Evolutionary conservation across 2,329 filamentous ascomycete species (phyloP).

Genomic region (Diaporthe helianthi): DNA sequence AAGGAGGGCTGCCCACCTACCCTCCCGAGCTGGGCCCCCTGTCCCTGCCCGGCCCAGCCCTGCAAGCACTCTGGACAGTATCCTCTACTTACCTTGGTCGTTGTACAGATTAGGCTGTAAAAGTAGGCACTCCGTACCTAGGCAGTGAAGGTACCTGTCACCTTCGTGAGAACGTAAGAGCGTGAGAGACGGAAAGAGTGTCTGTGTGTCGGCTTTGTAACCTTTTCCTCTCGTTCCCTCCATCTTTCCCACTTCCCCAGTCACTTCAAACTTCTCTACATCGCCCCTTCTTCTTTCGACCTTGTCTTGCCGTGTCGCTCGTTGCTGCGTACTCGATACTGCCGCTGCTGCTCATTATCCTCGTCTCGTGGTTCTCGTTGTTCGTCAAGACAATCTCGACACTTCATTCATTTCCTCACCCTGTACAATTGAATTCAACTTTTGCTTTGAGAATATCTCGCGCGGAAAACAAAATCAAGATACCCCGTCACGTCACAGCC

Average conservation of each 20-base stretch:
- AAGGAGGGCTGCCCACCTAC: not conserved
- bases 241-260: not conserved
- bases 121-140: too few relatives aligned
- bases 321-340: slow-evolving; percentile 1
- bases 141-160: not conserved
- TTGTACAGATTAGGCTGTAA: too few relatives aligned
- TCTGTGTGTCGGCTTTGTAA: slow-evolving; percentile 18
- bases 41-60: slow-evolving; percentile 11
- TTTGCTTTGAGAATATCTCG: slow-evolving; percentile 5
- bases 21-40: not conserved
- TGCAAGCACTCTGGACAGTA: slow-evolving; percentile 15
- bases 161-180: not conserved
- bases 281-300: slow-evolving; percentile 21
- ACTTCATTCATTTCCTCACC: slow-evolving; percentile 13
- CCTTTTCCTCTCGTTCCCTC: slow-evolving; percentile 26
- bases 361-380: not conserved
- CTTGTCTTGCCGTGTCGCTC: slow-evolving; percentile 6
- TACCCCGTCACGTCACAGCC: not conserved
- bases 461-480: not conserved
- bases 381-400: slow-evolving; percentile 6
- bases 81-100: too few relatives aligned
- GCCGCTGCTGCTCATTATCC: not conserved
- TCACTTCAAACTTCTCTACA: slow-evolving; percentile 8
- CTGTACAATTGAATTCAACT: slow-evolving; percentile 21
- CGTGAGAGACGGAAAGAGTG: not conserved